phyloP scores from a whole-genome alignment of 1,284 basidiomycete species.

The Ceratobasidium sp. region DNA sequence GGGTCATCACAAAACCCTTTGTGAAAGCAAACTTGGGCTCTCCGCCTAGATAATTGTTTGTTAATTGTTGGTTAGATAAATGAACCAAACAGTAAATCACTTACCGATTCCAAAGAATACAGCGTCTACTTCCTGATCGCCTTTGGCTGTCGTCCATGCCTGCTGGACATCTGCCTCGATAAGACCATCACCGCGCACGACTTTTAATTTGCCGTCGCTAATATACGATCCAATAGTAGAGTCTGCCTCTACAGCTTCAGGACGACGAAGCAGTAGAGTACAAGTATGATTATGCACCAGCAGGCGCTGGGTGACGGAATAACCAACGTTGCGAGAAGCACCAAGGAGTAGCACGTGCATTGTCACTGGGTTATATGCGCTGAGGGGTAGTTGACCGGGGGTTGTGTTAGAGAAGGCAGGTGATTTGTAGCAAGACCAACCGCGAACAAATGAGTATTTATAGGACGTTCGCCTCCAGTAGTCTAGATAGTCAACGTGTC shows the following conservation, averaged over 20 bases:
- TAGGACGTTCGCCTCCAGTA: background rate
- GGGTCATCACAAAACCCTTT: constrained; percentile 59
- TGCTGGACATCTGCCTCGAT: constrained; percentile 58
- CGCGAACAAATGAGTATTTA: background rate
- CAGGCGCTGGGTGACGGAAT: constrained; percentile 62
- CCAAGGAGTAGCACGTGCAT: background rate
- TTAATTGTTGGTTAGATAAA: background rate
- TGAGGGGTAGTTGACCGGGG: no score
- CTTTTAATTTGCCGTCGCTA: constrained; percentile 57
- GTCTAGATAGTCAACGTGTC: background rate
- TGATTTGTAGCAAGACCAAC: no score
- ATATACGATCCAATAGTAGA: constrained; percentile 58
- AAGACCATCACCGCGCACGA: constrained; percentile 66
- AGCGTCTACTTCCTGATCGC: constrained; percentile 55
- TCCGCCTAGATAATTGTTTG: constrained; percentile 53
- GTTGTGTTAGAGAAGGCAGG: no score
- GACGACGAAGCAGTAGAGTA: constrained; percentile 63
- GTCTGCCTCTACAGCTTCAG: constrained; percentile 60
- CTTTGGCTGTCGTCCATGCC: constrained; percentile 59
- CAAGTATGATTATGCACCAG: constrained; percentile 61
- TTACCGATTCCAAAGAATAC: constrained; percentile 64
- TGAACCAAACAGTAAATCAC: constrained; percentile 45
- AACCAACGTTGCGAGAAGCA: constrained; percentile 64
- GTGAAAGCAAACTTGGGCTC: constrained; percentile 56
- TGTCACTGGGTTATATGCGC: background rate